Percentiles rank a stretch among this genome's conserved stretches.
phyloP scores from a whole-genome alignment of 176 grass and related monocot species.

The Urochloa ruziziensis region DNA sequence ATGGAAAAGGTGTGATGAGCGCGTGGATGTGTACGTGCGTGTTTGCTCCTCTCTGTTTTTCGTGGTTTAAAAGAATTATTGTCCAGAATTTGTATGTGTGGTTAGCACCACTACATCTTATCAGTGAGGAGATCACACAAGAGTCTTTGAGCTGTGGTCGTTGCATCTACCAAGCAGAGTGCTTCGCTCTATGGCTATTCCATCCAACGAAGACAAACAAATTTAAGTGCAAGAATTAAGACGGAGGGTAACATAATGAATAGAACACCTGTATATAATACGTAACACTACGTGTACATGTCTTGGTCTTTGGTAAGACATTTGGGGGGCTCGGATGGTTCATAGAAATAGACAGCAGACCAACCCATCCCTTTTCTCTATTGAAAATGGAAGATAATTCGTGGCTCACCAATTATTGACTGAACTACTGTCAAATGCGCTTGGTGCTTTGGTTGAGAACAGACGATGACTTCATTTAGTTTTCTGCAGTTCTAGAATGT shows the following conservation, averaged over 20 bases:
- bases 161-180: slow-evolving; percentile 32
- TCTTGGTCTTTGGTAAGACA: neutral
- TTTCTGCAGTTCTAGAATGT: neutral
- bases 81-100: neutral
- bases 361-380: neutral
- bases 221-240: neutral
- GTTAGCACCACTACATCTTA: neutral
- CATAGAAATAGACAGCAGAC: slow-evolving; percentile 4
- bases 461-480: neutral
- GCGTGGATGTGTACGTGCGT: neutral
- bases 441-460: neutral
- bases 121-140: slow-evolving; percentile 20
- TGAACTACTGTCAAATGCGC: neutral
- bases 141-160: slow-evolving; percentile 4
- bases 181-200: neutral
- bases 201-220: neutral
- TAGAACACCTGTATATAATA: neutral
- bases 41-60: neutral
- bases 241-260: neutral
- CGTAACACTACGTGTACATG: neutral
- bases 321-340: neutral
- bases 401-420: neutral
- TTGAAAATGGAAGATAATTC: neutral
- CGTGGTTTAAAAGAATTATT: neutral
- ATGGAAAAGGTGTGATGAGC: neutral